Conservation (phyloP, 305 asterid genomes). For the Fraxinus ornus region DNA sequence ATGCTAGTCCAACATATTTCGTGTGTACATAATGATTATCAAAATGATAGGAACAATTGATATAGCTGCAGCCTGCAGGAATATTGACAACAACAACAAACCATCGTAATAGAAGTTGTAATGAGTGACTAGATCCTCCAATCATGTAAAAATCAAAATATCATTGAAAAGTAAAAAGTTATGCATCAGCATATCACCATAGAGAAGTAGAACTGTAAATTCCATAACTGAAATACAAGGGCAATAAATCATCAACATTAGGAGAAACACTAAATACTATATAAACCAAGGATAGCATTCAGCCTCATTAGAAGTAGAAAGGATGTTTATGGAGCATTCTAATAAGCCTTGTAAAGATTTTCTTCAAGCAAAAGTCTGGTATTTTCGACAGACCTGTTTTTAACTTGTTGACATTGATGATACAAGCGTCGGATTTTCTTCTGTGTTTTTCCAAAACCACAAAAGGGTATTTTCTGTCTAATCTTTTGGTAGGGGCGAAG, state of each 20-base stretch:
- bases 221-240: not conserved
- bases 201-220: not conserved
- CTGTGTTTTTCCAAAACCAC: too few relatives aligned
- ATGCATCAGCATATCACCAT: not conserved
- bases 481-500: too few relatives aligned
- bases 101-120: not conserved
- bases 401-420: too few relatives aligned
- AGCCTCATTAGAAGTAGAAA: too few relatives aligned
- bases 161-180: not conserved
- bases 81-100: not conserved
- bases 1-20: not conserved
- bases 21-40: not conserved
- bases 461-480: too few relatives aligned
- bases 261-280: not conserved
- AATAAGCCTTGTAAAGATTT: too few relatives aligned
- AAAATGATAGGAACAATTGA: not conserved
- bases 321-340: too few relatives aligned
- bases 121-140: not conserved
- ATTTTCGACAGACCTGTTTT: too few relatives aligned
- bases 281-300: not conserved
- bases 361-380: too few relatives aligned
- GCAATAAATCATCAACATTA: not conserved
- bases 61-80: not conserved
- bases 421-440: too few relatives aligned
- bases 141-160: not conserved